Percentiles rank a stretch among this genome's conserved stretches.
Conservation (phyloP, 2,329 filamentous ascomycete genomes). For the Penicillium occitanis region DNA sequence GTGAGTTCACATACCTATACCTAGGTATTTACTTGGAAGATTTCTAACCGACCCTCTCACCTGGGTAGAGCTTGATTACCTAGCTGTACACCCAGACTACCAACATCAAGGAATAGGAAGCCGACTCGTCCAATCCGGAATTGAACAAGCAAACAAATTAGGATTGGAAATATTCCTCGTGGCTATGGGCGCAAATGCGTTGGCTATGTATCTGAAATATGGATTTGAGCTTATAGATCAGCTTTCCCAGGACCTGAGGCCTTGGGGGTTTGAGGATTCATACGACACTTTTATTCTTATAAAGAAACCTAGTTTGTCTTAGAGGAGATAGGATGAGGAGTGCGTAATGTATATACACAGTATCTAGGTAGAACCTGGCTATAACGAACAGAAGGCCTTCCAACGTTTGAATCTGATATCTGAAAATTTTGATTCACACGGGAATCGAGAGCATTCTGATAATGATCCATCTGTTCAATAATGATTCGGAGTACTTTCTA, state of each 20-base stretch:
- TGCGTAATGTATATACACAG: too few relatives aligned
- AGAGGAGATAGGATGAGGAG: too few relatives aligned
- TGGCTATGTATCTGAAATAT: neutral
- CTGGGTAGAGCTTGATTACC: neutral
- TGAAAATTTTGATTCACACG: too few relatives aligned
- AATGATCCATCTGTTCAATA: too few relatives aligned
- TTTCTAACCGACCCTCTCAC: neutral
- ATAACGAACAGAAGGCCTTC: too few relatives aligned
- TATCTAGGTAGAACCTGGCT: too few relatives aligned
- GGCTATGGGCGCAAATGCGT: neutral
- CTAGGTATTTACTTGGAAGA: neutral
- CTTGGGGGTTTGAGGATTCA: slow-evolving; percentile 3
- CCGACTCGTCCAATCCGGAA: neutral
- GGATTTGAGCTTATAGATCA: neutral
- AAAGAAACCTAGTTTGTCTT: neutral
- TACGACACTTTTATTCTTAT: slow-evolving; percentile 6
- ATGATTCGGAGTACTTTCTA: too few relatives aligned
- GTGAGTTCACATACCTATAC: neutral
- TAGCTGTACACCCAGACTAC: neutral
- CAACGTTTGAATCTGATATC: too few relatives aligned
- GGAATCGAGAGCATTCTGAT: too few relatives aligned
- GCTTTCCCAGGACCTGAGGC: slow-evolving; percentile 1
- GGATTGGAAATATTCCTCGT: neutral
- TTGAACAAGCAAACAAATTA: neutral
- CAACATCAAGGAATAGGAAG: neutral